Percentiles rank a stretch among this genome's conserved stretches.
phyloP scores from a whole-genome alignment of 1,284 basidiomycete genomes.

The Puccinia triticina region DNA sequence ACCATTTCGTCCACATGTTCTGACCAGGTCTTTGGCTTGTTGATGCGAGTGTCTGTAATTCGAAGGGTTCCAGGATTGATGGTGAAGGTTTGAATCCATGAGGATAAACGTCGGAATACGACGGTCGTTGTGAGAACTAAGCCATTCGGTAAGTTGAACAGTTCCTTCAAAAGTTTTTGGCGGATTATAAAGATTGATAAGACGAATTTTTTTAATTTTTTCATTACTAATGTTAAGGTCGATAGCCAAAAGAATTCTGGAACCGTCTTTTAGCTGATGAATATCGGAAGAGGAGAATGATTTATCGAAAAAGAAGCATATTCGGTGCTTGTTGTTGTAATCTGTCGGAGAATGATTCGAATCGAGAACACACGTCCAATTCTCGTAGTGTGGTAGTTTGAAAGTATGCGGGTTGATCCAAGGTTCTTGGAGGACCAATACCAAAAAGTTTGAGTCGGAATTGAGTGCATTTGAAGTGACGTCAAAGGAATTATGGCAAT shows the following conservation, averaged over 20 bases:
- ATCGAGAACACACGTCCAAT: not conserved
- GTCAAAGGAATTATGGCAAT: no score
- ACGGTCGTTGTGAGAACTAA: not conserved
- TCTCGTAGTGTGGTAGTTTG: not conserved
- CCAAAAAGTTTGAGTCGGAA: not conserved
- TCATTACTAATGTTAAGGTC: not conserved
- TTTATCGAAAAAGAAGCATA: no score
- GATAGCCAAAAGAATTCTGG: not conserved
- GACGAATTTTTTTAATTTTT: not conserved
- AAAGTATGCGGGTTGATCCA: slow-evolving; percentile 8
- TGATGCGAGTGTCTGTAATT: no score
- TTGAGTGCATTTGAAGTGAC: no score
- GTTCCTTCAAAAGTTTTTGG: not conserved
- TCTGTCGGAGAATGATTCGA: not conserved
- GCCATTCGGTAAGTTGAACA: not conserved
- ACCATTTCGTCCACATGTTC: no score
- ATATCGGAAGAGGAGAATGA: not conserved
- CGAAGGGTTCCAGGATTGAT: not conserved
- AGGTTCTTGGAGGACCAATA: not conserved
- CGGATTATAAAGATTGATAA: not conserved
- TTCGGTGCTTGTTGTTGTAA: slow-evolving; percentile 1
- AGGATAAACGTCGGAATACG: not conserved
- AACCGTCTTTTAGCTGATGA: not conserved
- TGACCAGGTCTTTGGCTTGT: no score
- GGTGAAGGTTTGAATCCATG: slow-evolving; percentile 9